phyloP scores from a whole-genome alignment of 2,329 filamentous ascomycete genomes.

The Trichoderma cornu-damae region DNA sequence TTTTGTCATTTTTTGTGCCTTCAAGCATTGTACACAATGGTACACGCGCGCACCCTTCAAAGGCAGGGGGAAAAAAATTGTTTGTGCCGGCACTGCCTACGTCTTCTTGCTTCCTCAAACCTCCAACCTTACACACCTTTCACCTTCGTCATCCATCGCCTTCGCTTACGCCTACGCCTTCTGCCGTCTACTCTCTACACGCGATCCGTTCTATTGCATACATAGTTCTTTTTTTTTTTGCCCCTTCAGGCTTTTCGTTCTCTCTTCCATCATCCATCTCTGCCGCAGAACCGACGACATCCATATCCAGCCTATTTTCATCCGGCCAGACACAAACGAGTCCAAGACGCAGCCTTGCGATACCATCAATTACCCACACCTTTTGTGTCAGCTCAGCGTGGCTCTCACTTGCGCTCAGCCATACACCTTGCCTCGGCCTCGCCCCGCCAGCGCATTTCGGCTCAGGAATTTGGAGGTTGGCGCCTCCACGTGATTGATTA shows the following conservation, averaged over 20 bases:
- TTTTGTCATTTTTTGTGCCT: not conserved
- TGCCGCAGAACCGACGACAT: not conserved
- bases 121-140: not conserved
- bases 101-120: conserved; percentile 2
- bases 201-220: not conserved
- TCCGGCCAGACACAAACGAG: not conserved
- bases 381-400: not conserved
- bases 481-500: conserved; percentile 24
- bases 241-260: not conserved
- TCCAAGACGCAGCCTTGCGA: not conserved
- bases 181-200: not conserved
- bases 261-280: not conserved
- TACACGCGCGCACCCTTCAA: not conserved
- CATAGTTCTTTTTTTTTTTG: not conserved
- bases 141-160: not conserved
- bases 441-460: not conserved
- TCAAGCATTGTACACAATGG: not conserved
- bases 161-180: not conserved
- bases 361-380: not conserved
- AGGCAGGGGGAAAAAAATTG: not conserved
- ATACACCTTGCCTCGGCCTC: not conserved
- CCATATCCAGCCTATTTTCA: not conserved
- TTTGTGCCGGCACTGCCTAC: not conserved
- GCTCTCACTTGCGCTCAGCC: not conserved
- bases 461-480: conserved; percentile 13